Evolutionary conservation across 176 grass and related monocot species (phyloP), one percentile per base, ranked within the genome.

Genomic region (Hordeum marinum): DNA sequence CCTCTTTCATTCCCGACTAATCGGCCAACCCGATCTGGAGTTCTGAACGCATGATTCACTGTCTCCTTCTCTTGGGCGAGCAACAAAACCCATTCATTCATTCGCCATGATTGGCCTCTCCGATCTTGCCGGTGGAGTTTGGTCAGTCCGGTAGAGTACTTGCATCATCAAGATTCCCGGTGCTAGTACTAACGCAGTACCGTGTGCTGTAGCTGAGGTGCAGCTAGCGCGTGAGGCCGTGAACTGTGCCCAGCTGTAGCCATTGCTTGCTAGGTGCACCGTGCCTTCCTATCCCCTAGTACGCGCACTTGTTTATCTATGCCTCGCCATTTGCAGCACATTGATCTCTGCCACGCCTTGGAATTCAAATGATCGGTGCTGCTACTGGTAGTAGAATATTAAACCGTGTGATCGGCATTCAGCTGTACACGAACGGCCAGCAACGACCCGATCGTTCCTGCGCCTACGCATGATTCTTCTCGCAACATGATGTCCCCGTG

Each of bases 401-500:
- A 4, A 52, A 55, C 18, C 25, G 3, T 24, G 20, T 61, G 60
- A 31, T 46, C 41, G 83, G 27, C 17, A 37, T 14, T 23, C 61
- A 70, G 87, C 77, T 81, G 87, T 62, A 81, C 26, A 61, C 5
- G 43, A 14, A 45, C 29, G 2, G 29, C 29, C 29, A 29, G 29
- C 29, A 29, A 1, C 29, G 29, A 29, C 26, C 27, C 26, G 13
- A 31, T 15, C 62, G 26, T 64, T 64, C 45, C 41, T 50, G 6
- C 45, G 50, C 26, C 8, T 14, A 29, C 3, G 0, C 18, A 21
- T 23, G 73, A 83, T 83, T 26, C 80, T 34, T 48, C 13, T 1
- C 66, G 12, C 66, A 62, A 20, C 88, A 87, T 31, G 45, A 0
- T 87, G 84, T 46, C 13, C 46, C 77, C 84, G 73, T 90, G 84